These are phyloP conservation scores for Collybia sordida DNA, from an alignment of 768 basidiomycete genomes.

Conservation along the genomic window DNA sequence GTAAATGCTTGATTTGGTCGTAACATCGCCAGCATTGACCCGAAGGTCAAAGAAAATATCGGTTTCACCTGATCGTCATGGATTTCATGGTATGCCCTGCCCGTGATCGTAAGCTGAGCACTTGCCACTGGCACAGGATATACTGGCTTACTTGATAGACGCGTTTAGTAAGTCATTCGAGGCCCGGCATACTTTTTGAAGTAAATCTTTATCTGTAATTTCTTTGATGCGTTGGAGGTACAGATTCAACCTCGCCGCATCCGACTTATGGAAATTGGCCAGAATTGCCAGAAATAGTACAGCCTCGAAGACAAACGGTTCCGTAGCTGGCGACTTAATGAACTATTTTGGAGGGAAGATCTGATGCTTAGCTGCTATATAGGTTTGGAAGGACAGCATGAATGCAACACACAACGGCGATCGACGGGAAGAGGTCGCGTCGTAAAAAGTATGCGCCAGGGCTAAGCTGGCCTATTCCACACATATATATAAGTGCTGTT, in stretches of 20 bases:
- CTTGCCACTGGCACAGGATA: neutral
- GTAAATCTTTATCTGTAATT: slow-evolving; percentile 45
- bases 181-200: slow-evolving; percentile 60
- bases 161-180: slow-evolving; percentile 49
- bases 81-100: slow-evolving; percentile 57
- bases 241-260: slow-evolving; percentile 67
- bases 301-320: slow-evolving; percentile 59
- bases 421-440: slow-evolving; percentile 56
- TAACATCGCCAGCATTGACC: slow-evolving; percentile 49
- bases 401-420: slow-evolving; percentile 40
- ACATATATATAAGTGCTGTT: slow-evolving; percentile 56
- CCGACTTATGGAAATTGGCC: slow-evolving; percentile 72
- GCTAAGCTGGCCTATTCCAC: slow-evolving; percentile 61
- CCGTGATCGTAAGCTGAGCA: neutral
- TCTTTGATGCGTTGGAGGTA: slow-evolving; percentile 56
- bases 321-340: slow-evolving; percentile 53
- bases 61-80: slow-evolving; percentile 49
- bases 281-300: slow-evolving; percentile 59
- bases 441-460: slow-evolving; percentile 73
- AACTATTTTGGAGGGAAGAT: slow-evolving; percentile 35
- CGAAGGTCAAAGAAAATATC: slow-evolving; percentile 48
- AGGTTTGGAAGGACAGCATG: neutral
- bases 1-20: slow-evolving; percentile 56
- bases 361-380: neutral
- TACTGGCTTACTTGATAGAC: slow-evolving; percentile 45